These are phyloP conservation scores for Exophiala mesophila DNA, from an alignment of 2,329 filamentous ascomycete genomes.

Conservation along the genomic window DNA sequence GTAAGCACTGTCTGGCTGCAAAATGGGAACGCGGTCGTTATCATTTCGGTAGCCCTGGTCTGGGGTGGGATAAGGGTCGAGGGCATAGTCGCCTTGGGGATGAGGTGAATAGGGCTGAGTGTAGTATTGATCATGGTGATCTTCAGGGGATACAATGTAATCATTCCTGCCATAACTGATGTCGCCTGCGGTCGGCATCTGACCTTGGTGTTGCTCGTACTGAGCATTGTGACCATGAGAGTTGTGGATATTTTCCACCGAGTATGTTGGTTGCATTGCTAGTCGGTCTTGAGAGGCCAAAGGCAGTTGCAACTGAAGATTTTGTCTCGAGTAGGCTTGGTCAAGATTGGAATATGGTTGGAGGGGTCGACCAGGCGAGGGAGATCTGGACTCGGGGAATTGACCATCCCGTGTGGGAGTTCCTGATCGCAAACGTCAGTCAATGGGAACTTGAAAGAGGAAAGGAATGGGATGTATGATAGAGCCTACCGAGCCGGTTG, in stretches of 20 bases:
- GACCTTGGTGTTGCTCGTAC: constrained; percentile 45
- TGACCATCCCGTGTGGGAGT: constrained; percentile 39
- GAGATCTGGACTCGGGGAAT: constrained; percentile 57
- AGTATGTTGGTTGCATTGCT: constrained; percentile 77
- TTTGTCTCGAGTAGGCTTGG: constrained; percentile 34
- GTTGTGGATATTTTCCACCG: constrained; percentile 62
- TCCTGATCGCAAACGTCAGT: constrained; percentile 15
- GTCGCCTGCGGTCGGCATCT: constrained; percentile 5
- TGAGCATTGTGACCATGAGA: constrained; percentile 60
- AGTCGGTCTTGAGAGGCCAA: constrained; percentile 66
- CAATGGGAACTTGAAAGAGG: constrained; percentile 6
- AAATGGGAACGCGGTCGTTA: constrained; percentile 70
- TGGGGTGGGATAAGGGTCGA: constrained; percentile 50
- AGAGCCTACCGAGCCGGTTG: constrained; percentile 64
- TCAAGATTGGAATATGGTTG: constrained; percentile 80
- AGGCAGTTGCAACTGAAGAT: constrained; percentile 63
- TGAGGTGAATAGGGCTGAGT: constrained; percentile 74
- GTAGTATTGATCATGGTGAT: constrained; percentile 83
- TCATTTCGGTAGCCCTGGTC: constrained; percentile 62
- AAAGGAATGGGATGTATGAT: not conserved
- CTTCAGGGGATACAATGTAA: constrained; percentile 74
- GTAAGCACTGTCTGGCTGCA: constrained; percentile 58
- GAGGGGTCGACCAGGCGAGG: constrained; percentile 70
- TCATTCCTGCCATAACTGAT: constrained; percentile 52
- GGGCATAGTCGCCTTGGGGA: constrained; percentile 54